Evolutionary conservation across 225 moss, liverwort and hornwort species (phyloP).

Genomic region (Anthoceros angustus): DNA sequence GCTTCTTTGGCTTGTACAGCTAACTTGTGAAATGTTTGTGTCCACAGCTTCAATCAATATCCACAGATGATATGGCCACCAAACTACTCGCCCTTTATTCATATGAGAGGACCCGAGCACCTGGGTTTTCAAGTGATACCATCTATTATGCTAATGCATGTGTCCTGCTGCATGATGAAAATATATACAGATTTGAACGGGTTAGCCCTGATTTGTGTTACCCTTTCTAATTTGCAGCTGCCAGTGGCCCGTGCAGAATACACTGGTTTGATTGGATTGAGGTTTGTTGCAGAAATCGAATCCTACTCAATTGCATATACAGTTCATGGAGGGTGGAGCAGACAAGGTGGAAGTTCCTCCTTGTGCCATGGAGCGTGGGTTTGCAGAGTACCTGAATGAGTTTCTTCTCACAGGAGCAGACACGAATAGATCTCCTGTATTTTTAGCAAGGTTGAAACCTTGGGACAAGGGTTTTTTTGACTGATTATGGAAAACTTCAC

Average conservation of each 20-base stretch:
- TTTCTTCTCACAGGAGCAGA: slow-evolving; percentile 37
- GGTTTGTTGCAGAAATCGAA: slow-evolving; percentile 19
- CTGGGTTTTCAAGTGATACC: slow-evolving; percentile 34
- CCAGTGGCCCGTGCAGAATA: background rate
- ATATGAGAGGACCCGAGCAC: slow-evolving; percentile 55
- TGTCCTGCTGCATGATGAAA: slow-evolving; percentile 62
- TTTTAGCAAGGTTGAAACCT: slow-evolving; percentile 9
- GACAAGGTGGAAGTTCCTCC: slow-evolving; percentile 52
- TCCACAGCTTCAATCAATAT: slow-evolving; percentile 46
- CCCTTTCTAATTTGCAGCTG: background rate
- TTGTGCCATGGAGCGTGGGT: slow-evolving; percentile 39
- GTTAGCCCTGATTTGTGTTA: background rate
- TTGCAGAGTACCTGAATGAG: slow-evolving; percentile 60
- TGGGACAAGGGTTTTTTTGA: background rate
- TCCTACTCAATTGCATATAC: slow-evolving; percentile 50
- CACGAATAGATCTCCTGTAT: slow-evolving; percentile 24
- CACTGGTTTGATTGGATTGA: background rate
- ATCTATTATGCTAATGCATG: slow-evolving; percentile 73
- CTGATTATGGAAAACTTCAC: background rate
- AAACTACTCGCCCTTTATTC: slow-evolving; percentile 58
- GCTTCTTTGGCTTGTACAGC: background rate
- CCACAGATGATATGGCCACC: slow-evolving; percentile 55
- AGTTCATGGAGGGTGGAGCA: slow-evolving; percentile 56
- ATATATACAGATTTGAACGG: slow-evolving; percentile 70
- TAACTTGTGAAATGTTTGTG: background rate